Evolutionary conservation across 805 yeast species (phyloP), one percentile per base, ranked within the genome.

Genomic region (Candida gorgasii): DNA sequence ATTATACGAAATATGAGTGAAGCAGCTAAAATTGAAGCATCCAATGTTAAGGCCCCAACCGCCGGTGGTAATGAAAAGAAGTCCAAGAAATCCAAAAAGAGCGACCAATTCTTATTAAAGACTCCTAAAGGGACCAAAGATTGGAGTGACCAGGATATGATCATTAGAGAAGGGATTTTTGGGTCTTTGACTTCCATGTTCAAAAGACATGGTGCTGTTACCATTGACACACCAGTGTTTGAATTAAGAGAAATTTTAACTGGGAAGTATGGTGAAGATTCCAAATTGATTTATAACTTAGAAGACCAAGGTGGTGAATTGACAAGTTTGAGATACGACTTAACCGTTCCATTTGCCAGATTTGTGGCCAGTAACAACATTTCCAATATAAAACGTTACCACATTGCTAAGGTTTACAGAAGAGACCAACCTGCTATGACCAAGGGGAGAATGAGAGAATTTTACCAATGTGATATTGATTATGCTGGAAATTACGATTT

Each of bases 351-450:
- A 43, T 93, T 93, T 70, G 99, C 99, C 11, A 80, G 99, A 61
- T 93, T 78, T 58, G 95, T 92, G 42, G 99, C 99, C 14, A 86
- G 89, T 88, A 93, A 93, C 72, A 89, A 87, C 56, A 79, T 93
- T 47, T 84, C 88, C 54, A 79, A 74, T 59, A 92, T 93, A 67
- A 93, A 93, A 70, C 79, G 99, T 61, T 93, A 82, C 63, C 99
- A 93, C 69, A 88, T 93, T 51, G 99, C 99, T 54, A 93, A 93
- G 65, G 99, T 93, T 42, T 93, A 93, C 70, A 83, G 99, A 73
- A 86, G 99, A 69, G 99, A 93, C 63, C 99, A 93, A 69, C 99
- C 99, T 4, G 99, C 99, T 7, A 93, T 93, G 99, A 92, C 98
- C 39, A 93, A 93, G 69, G 99, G 99, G 48, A 81, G 99, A 69